Evolutionary conservation across 371 early-diverging fungal species (phyloP).

Genomic region (Apophysomyces variabilis): DNA sequence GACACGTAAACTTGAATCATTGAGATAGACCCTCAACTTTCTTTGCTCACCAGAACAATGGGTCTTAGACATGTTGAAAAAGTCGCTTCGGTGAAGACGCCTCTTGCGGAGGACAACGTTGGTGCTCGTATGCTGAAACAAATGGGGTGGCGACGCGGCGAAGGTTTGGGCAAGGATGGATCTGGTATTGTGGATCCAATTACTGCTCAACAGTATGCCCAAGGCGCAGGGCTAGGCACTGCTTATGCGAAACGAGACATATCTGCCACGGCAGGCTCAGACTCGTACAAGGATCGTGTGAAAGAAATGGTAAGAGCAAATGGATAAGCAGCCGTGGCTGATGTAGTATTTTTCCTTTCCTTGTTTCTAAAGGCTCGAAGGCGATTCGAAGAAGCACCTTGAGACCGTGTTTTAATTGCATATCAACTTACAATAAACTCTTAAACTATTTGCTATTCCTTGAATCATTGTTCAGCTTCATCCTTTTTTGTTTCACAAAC

Average conservation of each 20-base stretch:
- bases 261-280: background rate
- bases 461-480: no score
- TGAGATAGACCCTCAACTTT: background rate
- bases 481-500: no score
- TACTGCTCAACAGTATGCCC: conserved; percentile 44
- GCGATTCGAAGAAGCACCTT: conserved; percentile 1
- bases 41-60: background rate
- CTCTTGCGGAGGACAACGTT: conserved; percentile 44
- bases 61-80: conserved; percentile 17
- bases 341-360: background rate
- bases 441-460: background rate
- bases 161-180: conserved; percentile 47
- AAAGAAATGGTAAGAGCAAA: conserved; percentile 27
- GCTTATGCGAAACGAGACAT: conserved; percentile 22
- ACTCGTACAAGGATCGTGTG: conserved; percentile 22
- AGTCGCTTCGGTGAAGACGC: conserved; percentile 32
- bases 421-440: background rate
- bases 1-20: conserved; percentile 15
- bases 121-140: conserved; percentile 47
- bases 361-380: background rate
- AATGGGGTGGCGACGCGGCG: conserved; percentile 54
- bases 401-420: background rate
- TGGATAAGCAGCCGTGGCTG: background rate
- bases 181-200: conserved; percentile 49
- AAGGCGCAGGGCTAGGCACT: conserved; percentile 42